phyloP scores from a whole-genome alignment of 129 eudicot genomes.

The Tagetes erecta region DNA sequence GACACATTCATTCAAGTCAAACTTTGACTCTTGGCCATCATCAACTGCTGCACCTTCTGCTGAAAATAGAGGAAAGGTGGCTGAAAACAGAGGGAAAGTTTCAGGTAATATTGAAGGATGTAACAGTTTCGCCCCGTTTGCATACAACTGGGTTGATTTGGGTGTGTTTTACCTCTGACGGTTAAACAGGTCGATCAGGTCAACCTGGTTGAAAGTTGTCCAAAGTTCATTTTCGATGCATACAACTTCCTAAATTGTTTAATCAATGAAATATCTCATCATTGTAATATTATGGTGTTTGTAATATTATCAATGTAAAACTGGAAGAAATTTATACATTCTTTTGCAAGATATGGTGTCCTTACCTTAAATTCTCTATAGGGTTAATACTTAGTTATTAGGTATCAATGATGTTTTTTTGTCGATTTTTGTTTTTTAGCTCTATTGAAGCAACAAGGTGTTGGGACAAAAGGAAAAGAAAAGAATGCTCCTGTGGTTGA shows the following conservation, averaged over 20 bases:
- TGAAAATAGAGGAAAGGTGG: conserved; percentile 94
- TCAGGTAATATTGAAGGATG: conserved; percentile 56
- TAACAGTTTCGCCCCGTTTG: neutral
- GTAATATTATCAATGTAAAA: neutral
- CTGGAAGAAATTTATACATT: neutral
- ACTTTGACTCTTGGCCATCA: conserved; percentile 98
- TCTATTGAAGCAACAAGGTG: conserved; percentile 95
- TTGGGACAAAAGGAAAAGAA: conserved; percentile 63
- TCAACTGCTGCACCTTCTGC: conserved; percentile 78
- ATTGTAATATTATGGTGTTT: neutral
- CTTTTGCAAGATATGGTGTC: neutral
- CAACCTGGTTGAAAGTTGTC: neutral
- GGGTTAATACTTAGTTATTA: too few relatives aligned
- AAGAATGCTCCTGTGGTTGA: conserved; percentile 71
- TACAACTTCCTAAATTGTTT: neutral
- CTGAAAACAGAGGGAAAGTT: conserved; percentile 94
- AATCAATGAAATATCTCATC: neutral
- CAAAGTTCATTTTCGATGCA: neutral
- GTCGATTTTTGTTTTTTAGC: conserved; percentile 42
- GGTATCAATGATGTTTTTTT: neutral
- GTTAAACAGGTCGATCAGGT: neutral
- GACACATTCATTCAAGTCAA: conserved; percentile 82
- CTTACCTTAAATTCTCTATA: too few relatives aligned
- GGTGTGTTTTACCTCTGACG: neutral
- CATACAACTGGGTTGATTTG: neutral